Conservation (phyloP, 192 early-diverging fungal species). For the Coemansia erecta region DNA sequence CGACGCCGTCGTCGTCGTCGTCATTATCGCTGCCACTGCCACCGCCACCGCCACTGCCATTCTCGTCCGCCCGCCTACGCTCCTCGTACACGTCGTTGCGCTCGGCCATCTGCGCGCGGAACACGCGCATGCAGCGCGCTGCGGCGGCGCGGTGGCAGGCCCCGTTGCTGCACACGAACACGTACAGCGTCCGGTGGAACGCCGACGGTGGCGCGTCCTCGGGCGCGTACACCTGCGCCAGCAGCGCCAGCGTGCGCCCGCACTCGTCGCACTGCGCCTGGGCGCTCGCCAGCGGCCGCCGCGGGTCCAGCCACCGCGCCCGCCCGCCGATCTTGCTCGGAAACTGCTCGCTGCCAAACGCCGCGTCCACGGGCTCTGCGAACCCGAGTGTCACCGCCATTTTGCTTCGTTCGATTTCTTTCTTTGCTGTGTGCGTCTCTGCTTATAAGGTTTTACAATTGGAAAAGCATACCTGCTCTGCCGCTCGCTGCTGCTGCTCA, state of each 20-base stretch:
- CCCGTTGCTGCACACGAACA: conserved; percentile 91
- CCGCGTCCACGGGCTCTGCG: conserved; percentile 65
- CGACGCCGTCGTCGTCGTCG: conserved; percentile 39
- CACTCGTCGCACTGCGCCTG: conserved; percentile 71
- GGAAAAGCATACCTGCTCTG: too few relatives aligned
- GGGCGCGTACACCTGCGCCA: conserved; percentile 90
- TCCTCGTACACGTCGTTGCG: conserved; percentile 63
- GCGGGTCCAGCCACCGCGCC: conserved; percentile 82
- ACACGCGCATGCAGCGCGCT: conserved; percentile 75
- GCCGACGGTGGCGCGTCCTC: conserved; percentile 84
- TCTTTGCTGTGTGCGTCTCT: too few relatives aligned
- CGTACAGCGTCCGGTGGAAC: conserved; percentile 86
- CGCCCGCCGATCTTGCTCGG: conserved; percentile 87
- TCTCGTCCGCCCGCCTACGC: conserved; percentile 31
- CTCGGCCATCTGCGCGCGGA: conserved; percentile 75
- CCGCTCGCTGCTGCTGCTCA: too few relatives aligned
- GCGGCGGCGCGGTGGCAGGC: conserved; percentile 67
- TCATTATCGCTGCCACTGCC: too few relatives aligned
- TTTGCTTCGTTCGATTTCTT: neutral
- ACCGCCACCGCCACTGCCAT: too few relatives aligned
- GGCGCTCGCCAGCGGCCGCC: conserved; percentile 58
- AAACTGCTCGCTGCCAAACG: conserved; percentile 61
- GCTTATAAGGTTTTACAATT: too few relatives aligned
- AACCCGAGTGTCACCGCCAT: conserved; percentile 64
- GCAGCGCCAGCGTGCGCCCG: conserved; percentile 67